These are phyloP conservation scores for Centrapalus pauciflorus DNA, from an alignment of 129 eudicot genomes.

Conservation along the genomic window DNA sequence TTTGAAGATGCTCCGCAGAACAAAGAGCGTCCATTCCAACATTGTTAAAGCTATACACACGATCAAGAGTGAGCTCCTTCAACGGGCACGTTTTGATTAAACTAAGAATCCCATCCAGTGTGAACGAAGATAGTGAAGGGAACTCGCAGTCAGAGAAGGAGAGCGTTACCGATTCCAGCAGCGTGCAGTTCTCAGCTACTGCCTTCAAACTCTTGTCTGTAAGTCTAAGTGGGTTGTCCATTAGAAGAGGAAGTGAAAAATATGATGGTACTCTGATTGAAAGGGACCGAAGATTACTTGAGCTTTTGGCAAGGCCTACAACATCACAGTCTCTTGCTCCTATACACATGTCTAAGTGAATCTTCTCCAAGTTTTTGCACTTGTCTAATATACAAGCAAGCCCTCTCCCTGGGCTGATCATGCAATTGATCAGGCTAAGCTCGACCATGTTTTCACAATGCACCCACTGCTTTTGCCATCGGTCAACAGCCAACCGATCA, in stretches of 20 bases:
- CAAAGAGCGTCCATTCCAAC: constrained; percentile 78
- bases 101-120: constrained; percentile 49
- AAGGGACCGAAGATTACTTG: constrained; percentile 51
- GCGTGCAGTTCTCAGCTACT: constrained; percentile 53
- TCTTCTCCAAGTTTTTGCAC: constrained; percentile 64
- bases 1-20: constrained; percentile 42
- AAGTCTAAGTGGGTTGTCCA: constrained; percentile 52
- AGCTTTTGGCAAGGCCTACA: constrained; percentile 46
- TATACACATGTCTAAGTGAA: constrained; percentile 73
- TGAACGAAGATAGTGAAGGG: constrained; percentile 58
- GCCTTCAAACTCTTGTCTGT: constrained; percentile 72
- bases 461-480: constrained; percentile 59
- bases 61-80: constrained; percentile 53
- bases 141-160: constrained; percentile 69
- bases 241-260: constrained; percentile 48
- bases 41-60: constrained; percentile 55
- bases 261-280: constrained; percentile 82
- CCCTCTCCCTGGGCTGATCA: constrained; percentile 76
- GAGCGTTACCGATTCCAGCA: constrained; percentile 50
- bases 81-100: constrained; percentile 54
- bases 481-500: constrained; percentile 61
- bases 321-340: constrained; percentile 66
- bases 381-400: constrained; percentile 76
- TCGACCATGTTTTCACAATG: constrained; percentile 78
- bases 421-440: constrained; percentile 59